These are phyloP conservation scores for Ganoderma lucidum DNA, from an alignment of 1,284 basidiomycete genomes.

Conservation along the genomic window DNA sequence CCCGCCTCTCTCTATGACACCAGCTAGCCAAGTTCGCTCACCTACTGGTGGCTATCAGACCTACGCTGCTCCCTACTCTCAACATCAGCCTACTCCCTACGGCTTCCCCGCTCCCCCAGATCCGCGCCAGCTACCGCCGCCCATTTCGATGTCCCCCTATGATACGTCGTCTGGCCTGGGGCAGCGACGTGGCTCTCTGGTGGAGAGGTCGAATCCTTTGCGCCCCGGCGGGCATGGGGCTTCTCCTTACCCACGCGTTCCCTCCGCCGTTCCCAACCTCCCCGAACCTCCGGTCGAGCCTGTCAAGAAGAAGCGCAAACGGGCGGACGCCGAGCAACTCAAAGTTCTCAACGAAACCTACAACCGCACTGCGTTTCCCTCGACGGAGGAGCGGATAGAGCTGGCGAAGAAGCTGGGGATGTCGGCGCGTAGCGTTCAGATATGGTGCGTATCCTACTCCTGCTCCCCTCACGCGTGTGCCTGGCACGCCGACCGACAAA, in stretches of 20 bases:
- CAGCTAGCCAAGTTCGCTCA: constrained; percentile 38
- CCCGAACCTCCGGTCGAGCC: constrained; percentile 55
- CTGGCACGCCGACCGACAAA: constrained; percentile 2
- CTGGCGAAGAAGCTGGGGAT: constrained; percentile 81
- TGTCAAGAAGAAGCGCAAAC: constrained; percentile 86
- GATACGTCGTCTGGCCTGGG: constrained; percentile 38
- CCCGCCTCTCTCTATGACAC: constrained; percentile 35
- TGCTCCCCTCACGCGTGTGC: constrained; percentile 18
- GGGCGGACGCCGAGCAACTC: constrained; percentile 80
- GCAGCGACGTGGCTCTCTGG: constrained; percentile 40
- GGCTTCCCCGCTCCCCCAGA: constrained; percentile 39
- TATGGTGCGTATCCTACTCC: constrained; percentile 63
- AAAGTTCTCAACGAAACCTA: constrained; percentile 84
- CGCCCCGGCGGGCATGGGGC: constrained; percentile 41
- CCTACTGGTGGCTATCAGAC: constrained; percentile 36
- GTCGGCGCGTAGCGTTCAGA: constrained; percentile 85
- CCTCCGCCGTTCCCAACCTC: constrained; percentile 40
- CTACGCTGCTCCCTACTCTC: constrained; percentile 35
- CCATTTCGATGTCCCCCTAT: constrained; percentile 43
- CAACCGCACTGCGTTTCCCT: constrained; percentile 81
- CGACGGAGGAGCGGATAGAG: constrained; percentile 82
- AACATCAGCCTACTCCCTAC: constrained; percentile 33
- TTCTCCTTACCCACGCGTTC: constrained; percentile 51
- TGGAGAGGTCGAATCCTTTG: constrained; percentile 41
- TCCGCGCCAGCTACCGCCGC: constrained; percentile 39